Conservation (phyloP, 1,284 basidiomycete species). For the Heterobasidion annosum region DNA sequence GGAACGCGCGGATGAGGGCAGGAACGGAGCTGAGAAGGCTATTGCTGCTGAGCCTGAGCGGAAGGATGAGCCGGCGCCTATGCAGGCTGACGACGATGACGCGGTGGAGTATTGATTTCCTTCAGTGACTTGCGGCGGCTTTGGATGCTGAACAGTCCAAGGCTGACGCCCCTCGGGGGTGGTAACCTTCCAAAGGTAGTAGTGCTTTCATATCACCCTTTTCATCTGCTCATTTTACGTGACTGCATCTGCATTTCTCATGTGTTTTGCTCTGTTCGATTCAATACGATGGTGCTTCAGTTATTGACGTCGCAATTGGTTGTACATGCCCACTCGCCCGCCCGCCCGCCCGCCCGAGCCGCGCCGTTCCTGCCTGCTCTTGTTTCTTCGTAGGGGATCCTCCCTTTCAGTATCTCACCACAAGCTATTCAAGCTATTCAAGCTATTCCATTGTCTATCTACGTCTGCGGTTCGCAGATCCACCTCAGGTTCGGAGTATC, state of each 20-base stretch:
- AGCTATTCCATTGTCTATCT: background rate
- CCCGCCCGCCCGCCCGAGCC: too few relatives aligned
- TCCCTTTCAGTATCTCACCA: background rate
- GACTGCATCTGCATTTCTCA: background rate
- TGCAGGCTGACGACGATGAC: conserved; percentile 47
- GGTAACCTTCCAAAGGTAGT: background rate
- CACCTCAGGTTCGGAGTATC: too few relatives aligned
- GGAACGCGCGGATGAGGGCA: conserved; percentile 20
- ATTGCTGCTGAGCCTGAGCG: conserved; percentile 26
- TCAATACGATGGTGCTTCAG: background rate
- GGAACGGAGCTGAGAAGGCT: conserved; percentile 19
- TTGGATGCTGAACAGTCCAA: too few relatives aligned
- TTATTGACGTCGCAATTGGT: background rate
- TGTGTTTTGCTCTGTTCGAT: background rate
- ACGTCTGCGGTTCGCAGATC: background rate
- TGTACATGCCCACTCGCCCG: background rate
- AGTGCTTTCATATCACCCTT: background rate
- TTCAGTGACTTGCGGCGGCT: background rate
- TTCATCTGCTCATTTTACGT: background rate
- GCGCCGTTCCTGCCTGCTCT: background rate
- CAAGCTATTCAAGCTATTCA: background rate
- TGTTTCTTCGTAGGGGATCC: background rate
- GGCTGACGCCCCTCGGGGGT: too few relatives aligned
- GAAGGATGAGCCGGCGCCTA: conserved; percentile 30
- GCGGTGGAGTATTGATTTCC: conserved; percentile 45